A percentile compares a stretch with the other conserved stretches of the same genome.
Evolutionary conservation across 2,329 filamentous ascomycete species (phyloP).

Genomic region (Claviceps sp.): DNA sequence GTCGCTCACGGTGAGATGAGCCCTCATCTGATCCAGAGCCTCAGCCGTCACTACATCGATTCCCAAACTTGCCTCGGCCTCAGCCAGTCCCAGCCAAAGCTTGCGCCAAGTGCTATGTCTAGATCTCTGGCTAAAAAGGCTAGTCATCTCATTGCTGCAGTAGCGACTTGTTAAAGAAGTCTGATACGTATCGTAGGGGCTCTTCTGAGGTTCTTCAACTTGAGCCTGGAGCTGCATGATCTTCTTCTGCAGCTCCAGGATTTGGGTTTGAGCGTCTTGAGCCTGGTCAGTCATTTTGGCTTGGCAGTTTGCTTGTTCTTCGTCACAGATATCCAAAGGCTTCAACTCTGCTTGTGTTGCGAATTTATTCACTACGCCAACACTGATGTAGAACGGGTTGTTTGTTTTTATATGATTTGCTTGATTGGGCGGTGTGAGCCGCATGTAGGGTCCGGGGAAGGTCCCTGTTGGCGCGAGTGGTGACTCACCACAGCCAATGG

Average conservation of each 20-base stretch:
- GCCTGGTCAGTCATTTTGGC: slow-evolving; percentile 1
- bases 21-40: slow-evolving; percentile 63
- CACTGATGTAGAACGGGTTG: too few species aligned
- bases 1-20: slow-evolving; percentile 62
- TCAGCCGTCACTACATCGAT: slow-evolving; percentile 56
- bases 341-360: not conserved
- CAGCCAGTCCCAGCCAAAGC: slow-evolving; percentile 75
- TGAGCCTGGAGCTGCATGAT: slow-evolving; percentile 7
- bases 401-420: too few species aligned
- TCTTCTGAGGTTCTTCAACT: slow-evolving; percentile 1
- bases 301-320: not conserved
- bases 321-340: not conserved
- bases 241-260: slow-evolving; percentile 6
- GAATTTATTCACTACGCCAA: not conserved
- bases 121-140: slow-evolving; percentile 65
- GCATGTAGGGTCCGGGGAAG: too few species aligned
- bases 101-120: slow-evolving; percentile 69
- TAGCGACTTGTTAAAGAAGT: slow-evolving; percentile 62
- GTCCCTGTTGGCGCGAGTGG: too few species aligned
- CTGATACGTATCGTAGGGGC: slow-evolving; percentile 31
- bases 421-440: too few species aligned
- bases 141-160: slow-evolving; percentile 60
- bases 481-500: too few species aligned
- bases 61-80: slow-evolving; percentile 70
- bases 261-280: slow-evolving; percentile 4